Percentiles rank a stretch among this genome's conserved stretches.
phyloP scores from a whole-genome alignment of 2,329 filamentous ascomycete species.

The Verticillium isaacii region DNA sequence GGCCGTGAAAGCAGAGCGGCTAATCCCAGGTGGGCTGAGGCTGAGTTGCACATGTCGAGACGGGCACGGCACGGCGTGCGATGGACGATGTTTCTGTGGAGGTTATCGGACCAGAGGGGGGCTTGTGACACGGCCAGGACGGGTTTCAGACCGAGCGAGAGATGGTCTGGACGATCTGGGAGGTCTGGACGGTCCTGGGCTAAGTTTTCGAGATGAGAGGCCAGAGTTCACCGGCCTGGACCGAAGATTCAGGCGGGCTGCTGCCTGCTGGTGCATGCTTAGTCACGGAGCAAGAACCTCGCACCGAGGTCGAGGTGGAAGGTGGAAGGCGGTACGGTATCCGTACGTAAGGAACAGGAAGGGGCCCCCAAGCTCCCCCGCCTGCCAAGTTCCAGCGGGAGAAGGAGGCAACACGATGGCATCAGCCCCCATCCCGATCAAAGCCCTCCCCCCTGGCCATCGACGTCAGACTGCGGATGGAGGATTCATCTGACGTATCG shows the following conservation, averaged over 20 bases:
- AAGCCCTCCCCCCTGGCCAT: not conserved
- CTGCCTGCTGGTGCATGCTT: not conserved
- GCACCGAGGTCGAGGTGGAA: not conserved
- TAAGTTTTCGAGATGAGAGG: not conserved
- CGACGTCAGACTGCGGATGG: not conserved
- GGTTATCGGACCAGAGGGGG: not conserved
- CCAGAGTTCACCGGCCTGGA: not conserved
- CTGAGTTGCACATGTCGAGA: not conserved
- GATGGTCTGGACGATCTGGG: too few species aligned
- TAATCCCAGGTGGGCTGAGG: not conserved
- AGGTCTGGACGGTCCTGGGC: too few species aligned
- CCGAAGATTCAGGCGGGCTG: not conserved
- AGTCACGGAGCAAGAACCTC: not conserved
- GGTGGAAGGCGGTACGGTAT: not conserved
- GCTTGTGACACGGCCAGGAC: not conserved
- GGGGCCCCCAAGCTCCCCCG: not conserved
- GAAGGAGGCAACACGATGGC: not conserved
- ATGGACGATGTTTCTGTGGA: not conserved
- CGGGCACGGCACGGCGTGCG: not conserved
- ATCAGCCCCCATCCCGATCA: not conserved
- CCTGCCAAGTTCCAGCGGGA: not conserved
- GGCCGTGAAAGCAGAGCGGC: not conserved
- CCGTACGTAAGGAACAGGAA: not conserved
- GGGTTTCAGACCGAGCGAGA: not conserved
- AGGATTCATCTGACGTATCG: not conserved